These are phyloP conservation scores for Hippophae rhamnoides DNA, from an alignment of 306 rosid species.

Conservation along the genomic window DNA sequence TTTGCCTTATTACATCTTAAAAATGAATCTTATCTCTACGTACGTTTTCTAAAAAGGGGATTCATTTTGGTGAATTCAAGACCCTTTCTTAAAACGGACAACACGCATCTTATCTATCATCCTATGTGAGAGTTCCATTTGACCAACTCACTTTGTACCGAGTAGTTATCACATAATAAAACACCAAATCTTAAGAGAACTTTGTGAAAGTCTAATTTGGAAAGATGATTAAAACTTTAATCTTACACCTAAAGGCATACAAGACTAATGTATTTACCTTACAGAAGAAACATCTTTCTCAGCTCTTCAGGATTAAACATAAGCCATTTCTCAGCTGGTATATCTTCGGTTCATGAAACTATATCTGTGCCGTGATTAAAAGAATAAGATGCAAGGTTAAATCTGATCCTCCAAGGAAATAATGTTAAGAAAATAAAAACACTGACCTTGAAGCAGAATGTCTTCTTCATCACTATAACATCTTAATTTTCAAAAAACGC, in stretches of 20 bases:
- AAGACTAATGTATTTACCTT: conserved; percentile 7
- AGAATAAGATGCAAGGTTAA: neutral
- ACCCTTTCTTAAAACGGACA: too few relatives aligned
- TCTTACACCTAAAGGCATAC: too few relatives aligned
- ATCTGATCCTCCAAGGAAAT: neutral
- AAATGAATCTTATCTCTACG: too few relatives aligned
- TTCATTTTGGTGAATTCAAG: too few relatives aligned
- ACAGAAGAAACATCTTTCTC: conserved; percentile 23
- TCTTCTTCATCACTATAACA: conserved; percentile 18
- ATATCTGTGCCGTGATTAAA: conserved; percentile 18
- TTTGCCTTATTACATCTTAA: too few relatives aligned
- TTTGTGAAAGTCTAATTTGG: too few relatives aligned
- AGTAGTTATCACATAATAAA: too few relatives aligned
- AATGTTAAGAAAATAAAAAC: neutral
- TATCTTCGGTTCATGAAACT: conserved; percentile 22
- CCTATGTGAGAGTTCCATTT: too few relatives aligned
- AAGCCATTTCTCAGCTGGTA: conserved; percentile 27
- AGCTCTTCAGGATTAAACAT: conserved; percentile 23
- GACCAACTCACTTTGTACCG: too few relatives aligned
- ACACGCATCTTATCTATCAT: fast-evolving
- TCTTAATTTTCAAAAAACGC: conserved; percentile 30
- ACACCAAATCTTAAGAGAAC: too few relatives aligned
- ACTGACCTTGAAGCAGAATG: conserved; percentile 39
- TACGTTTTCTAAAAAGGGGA: too few relatives aligned
- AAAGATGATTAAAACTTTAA: too few relatives aligned